A percentile compares a stretch with the other conserved stretches of the same genome.
These are phyloP conservation scores for Cryptosporidium parvum DNA, from an alignment of 169 alveolate species.

Conservation along the genomic window DNA sequence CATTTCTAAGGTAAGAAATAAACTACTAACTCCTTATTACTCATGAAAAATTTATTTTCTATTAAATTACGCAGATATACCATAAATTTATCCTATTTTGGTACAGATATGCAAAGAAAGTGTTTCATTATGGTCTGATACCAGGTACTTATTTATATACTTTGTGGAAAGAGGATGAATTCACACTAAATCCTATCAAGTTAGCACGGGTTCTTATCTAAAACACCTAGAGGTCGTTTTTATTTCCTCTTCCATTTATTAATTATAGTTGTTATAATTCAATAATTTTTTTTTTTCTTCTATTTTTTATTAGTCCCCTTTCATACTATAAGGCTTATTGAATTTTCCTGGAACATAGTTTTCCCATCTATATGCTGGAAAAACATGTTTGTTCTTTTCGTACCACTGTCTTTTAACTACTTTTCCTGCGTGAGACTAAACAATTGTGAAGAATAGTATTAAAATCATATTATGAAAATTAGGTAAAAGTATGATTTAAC, in stretches of 20 bases:
- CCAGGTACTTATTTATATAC: conserved; percentile 35
- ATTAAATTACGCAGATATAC: conserved; percentile 23
- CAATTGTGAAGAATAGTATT: neutral
- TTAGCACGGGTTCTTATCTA: conserved; percentile 10
- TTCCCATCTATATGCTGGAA: conserved; percentile 86
- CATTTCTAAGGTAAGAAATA: conserved; percentile 39
- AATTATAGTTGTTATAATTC: neutral
- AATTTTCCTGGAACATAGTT: conserved; percentile 65
- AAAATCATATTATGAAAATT: neutral
- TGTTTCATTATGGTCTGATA: conserved; percentile 42
- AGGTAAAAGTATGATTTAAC: neutral
- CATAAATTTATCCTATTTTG: conserved; percentile 1
- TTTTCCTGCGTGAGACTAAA: conserved; percentile 83
- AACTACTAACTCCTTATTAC: neutral
- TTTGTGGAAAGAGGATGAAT: conserved; percentile 39
- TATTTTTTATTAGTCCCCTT: conserved; percentile 7
- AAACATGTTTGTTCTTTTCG: conserved; percentile 83
- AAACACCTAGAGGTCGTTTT: neutral
- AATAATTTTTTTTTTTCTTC: neutral
- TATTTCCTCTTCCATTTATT: neutral
- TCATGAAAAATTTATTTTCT: neutral
- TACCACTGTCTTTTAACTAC: conserved; percentile 84
- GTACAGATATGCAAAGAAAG: conserved; percentile 30
- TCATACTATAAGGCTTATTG: conserved; percentile 54
- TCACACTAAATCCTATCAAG: conserved; percentile 37